Percentiles rank a stretch among this genome's conserved stretches.
These are phyloP conservation scores for Bolboschoenus planiculmis DNA, from an alignment of 176 grass and related monocot species.

Conservation along the genomic window DNA sequence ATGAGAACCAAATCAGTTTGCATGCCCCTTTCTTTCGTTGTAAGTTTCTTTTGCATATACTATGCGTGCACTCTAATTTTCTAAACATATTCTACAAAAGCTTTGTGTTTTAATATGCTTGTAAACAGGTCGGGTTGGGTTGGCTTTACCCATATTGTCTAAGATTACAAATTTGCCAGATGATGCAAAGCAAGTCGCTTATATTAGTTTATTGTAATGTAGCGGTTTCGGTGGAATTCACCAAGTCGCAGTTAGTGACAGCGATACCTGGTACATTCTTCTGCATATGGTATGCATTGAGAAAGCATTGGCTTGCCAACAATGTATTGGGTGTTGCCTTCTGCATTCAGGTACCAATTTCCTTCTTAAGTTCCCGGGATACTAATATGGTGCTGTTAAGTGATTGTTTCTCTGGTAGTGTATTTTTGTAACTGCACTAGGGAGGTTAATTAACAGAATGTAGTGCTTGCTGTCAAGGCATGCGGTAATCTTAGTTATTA, in stretches of 20 bases:
- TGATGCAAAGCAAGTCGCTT: background rate
- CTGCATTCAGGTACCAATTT: slow-evolving; percentile 73
- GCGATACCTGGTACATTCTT: slow-evolving; percentile 86
- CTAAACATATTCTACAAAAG: background rate
- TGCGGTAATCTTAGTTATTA: background rate
- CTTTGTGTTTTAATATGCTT: slow-evolving; percentile 8
- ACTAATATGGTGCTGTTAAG: background rate
- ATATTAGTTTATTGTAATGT: slow-evolving; percentile 28
- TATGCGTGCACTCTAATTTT: background rate
- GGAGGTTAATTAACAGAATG: background rate
- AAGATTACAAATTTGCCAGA: background rate
- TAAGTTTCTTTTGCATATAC: slow-evolving; percentile 31
- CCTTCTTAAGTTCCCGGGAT: slow-evolving; percentile 4
- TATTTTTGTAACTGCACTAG: background rate
- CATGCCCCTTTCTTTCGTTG: slow-evolving; percentile 49
- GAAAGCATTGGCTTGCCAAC: slow-evolving; percentile 95
- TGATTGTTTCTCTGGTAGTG: background rate
- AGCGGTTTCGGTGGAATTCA: slow-evolving; percentile 92
- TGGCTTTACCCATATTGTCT: background rate
- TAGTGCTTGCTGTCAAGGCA: background rate
- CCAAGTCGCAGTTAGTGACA: slow-evolving; percentile 77
- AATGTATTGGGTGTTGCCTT: slow-evolving; percentile 90
- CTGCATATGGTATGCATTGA: slow-evolving; percentile 74
- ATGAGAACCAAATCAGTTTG: slow-evolving; percentile 50
- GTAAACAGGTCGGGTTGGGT: background rate